Conservation (phyloP, 805 yeast genomes). For the Yamadazyma insecticola region DNA sequence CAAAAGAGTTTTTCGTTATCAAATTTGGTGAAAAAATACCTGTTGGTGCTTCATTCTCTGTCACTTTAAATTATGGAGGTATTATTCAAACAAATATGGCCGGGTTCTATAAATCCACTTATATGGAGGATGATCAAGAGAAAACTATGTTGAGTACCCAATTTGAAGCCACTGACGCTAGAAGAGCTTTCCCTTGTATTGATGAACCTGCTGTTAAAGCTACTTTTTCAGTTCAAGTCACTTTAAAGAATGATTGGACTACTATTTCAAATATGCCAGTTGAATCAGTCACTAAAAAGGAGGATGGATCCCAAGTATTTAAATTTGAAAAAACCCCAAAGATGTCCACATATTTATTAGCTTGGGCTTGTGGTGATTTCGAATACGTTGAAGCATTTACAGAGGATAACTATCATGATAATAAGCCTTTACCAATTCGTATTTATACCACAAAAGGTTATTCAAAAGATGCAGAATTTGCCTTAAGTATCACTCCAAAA, state of each 20-base stretch:
- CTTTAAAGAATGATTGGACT: conserved; percentile 27
- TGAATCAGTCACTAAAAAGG: conserved; percentile 3
- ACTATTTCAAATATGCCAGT: conserved; percentile 49
- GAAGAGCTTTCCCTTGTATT: conserved; percentile 55
- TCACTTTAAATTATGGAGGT: conserved; percentile 33
- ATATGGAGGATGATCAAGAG: conserved; percentile 32
- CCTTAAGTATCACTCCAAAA: conserved; percentile 43
- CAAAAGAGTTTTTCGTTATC: conserved; percentile 62
- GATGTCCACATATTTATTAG: conserved; percentile 54
- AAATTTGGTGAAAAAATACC: conserved; percentile 44
- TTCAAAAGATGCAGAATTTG: conserved; percentile 43
- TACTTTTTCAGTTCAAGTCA: conserved; percentile 44
- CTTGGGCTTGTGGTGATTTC: conserved; percentile 57
- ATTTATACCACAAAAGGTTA: conserved; percentile 51
- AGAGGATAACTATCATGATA: conserved; percentile 27
- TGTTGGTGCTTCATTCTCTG: too few species aligned
- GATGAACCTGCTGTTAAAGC: conserved; percentile 58
- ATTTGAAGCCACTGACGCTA: conserved; percentile 56
- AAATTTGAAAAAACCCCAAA: conserved; percentile 44
- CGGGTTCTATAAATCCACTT: conserved; percentile 49
- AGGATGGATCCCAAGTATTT: conserved; percentile 19
- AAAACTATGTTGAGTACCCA: conserved; percentile 48
- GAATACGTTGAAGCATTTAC: conserved; percentile 49
- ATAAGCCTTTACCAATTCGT: conserved; percentile 43
- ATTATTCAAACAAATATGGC: conserved; percentile 52